A percentile compares a stretch with the other conserved stretches of the same genome.
Evolutionary conservation across 1,284 basidiomycete species (phyloP).

Genomic region (Amylostereum areolatum): DNA sequence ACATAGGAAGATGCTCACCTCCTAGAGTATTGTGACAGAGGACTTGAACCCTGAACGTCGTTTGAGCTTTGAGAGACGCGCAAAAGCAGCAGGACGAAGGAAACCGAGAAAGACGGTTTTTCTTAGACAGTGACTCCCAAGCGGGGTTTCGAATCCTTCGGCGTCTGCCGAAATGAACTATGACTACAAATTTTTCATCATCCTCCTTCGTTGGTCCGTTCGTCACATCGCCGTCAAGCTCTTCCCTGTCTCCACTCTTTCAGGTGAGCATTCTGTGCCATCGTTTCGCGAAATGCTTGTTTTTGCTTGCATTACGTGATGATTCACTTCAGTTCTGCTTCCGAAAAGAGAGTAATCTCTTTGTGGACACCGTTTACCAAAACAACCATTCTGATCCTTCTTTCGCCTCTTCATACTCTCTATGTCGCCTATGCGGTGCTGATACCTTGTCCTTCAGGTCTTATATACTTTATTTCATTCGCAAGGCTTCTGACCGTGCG

Average conservation of each 20-base stretch:
- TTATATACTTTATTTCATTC: neutral
- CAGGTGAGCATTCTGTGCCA: no score
- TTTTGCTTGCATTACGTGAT: conserved; percentile 2
- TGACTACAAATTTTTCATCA: no score
- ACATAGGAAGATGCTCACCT: neutral
- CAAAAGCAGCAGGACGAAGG: no score
- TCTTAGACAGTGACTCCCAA: no score
- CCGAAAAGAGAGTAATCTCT: conserved; percentile 16
- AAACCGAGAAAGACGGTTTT: no score
- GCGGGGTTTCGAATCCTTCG: no score
- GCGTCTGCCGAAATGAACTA: no score
- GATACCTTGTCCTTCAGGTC: neutral
- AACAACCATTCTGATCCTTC: conserved; percentile 9
- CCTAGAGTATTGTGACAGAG: conserved; percentile 1
- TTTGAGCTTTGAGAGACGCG: no score
- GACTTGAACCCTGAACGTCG: no score
- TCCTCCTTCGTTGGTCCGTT: neutral
- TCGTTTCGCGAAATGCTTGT: neutral
- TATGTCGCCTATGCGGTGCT: neutral
- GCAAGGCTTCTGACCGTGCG: neutral
- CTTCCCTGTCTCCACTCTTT: no score
- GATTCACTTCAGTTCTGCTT: conserved; percentile 19
- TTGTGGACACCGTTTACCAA: conserved; percentile 16
- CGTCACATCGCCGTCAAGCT: neutral
- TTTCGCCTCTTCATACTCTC: neutral